phyloP scores from a whole-genome alignment of 768 basidiomycete genomes.

The Tulasnella sp. region DNA sequence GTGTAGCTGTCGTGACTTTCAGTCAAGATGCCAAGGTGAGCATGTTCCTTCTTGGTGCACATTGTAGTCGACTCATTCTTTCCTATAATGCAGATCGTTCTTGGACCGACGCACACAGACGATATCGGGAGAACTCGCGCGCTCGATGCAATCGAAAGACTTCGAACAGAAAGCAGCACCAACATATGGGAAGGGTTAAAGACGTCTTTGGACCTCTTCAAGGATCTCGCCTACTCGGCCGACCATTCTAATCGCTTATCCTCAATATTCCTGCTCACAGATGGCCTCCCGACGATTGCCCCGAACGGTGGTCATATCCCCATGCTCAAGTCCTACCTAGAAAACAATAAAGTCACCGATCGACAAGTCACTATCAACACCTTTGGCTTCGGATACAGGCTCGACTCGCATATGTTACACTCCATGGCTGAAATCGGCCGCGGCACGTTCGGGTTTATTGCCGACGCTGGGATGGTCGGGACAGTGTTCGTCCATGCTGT shows the following conservation, averaged over 20 bases:
- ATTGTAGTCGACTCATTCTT: background rate
- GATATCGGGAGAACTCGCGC: background rate
- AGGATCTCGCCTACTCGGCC: background rate
- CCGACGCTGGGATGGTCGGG: constrained; percentile 20
- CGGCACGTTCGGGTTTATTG: constrained; percentile 16
- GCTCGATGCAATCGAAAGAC: constrained; percentile 3
- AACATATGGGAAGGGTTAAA: constrained; percentile 19
- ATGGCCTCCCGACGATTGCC: constrained; percentile 17
- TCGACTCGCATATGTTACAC: constrained; percentile 18
- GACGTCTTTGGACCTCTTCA: constrained; percentile 15
- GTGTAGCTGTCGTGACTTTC: constrained; percentile 18
- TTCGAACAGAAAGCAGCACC: background rate
- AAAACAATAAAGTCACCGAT: constrained; percentile 5
- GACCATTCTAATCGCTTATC: background rate
- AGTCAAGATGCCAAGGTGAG: constrained; percentile 3
- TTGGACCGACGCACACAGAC: constrained; percentile 5
- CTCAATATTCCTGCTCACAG: constrained; percentile 19
- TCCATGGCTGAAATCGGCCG: constrained; percentile 15
- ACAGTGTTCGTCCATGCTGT: constrained; percentile 21
- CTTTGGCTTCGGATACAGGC: constrained; percentile 20
- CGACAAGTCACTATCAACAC: constrained; percentile 18
- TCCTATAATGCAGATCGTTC: background rate
- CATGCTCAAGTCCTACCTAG: constrained; percentile 19
- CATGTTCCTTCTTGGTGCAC: background rate
- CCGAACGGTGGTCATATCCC: constrained; percentile 19